Base-by-base conservation (phyloP, 345 rosid genomes). In the Acer saccharum region DNA sequence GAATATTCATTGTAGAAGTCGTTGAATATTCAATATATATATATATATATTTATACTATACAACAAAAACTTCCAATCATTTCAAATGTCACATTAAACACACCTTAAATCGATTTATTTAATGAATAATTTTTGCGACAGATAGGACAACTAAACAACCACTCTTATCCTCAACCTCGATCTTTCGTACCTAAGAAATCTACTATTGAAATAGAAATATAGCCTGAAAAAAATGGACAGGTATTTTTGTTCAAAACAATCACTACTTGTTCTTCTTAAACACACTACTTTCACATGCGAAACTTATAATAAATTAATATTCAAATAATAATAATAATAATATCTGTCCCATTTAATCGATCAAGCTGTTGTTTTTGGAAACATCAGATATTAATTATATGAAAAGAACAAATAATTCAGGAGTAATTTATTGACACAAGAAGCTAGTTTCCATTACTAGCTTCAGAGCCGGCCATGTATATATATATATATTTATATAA, bases 181-280 rank as follows among this genome's bases (percentile, higher is more conserved):
- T 73, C 67, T 17, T 8, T 73, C 76, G 1, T 72, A 55, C 27
- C 55, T 60, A 39, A 20, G 10, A 41, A 72, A 60, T 62, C 68
- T 17, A 61, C 43, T 25, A 35, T 35, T 14, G 12, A 61, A 73
- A 73, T 8, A 41, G 55, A 73, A 20, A 72, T 13, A 20, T 35
- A 1, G 29, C n/a, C 58, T 16, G 52, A 18, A 44, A 18, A 18
- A 44, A 44, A 3, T 25, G 18, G n/a, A 48, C 39, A 48, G 4
- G 14, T 41, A 20, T 32, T 39, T 61, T 21, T 43, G 41, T 43
- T 43, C 77, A 74, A 41, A 74, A 41, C 77, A 63, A 64, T 64
- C 29, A 17, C 50, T 46, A 6, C 27, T 21, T 71, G 0, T 27
- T 41, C n/a, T 20, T 21, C 10, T 50, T 8, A 35, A 35, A 35